A percentile compares a stretch with the other conserved stretches of the same genome.
Conservation (phyloP, 225 moss, liverwort and hornwort species). For the Neckera pumila region DNA sequence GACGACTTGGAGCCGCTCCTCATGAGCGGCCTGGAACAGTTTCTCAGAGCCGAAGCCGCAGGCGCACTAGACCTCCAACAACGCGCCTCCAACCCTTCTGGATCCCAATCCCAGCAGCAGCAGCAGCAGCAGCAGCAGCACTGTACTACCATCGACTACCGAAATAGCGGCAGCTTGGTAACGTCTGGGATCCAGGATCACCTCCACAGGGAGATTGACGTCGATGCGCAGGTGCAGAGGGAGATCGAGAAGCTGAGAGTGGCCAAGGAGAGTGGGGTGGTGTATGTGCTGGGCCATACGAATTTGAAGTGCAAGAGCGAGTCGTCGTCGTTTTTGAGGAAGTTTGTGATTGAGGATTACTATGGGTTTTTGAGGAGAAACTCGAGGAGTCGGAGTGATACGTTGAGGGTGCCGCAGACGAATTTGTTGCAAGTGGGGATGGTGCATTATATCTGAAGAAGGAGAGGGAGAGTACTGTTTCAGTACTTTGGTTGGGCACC, state of each 20-base stretch:
- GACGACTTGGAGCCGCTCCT: conserved; percentile 27
- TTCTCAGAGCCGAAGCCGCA: conserved; percentile 33
- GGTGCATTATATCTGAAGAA: conserved; percentile 59
- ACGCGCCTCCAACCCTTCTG: neutral
- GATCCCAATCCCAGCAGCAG: neutral
- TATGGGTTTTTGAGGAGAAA: conserved; percentile 59
- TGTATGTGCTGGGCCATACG: conserved; percentile 60
- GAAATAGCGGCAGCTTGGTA: conserved; percentile 6
- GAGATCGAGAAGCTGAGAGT: conserved; percentile 34
- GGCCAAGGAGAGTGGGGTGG: conserved; percentile 42
- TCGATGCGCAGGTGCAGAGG: conserved; percentile 1
- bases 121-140: neutral
- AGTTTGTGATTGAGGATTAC: conserved; percentile 38
- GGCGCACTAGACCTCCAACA: neutral
- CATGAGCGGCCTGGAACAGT: conserved; percentile 9
- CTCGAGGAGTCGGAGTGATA: conserved; percentile 20
- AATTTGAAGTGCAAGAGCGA: conserved; percentile 27
- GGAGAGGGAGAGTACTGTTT: no score
- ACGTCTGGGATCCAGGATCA: neutral
- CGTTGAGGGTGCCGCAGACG: conserved; percentile 42
- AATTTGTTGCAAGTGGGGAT: conserved; percentile 70
- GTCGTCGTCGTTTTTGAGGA: conserved; percentile 40
- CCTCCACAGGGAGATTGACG: neutral
- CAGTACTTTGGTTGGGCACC: neutral
- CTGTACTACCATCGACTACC: neutral